Percentiles rank a stretch among this genome's conserved stretches.
These are phyloP conservation scores for Termitomyces eurrhizus DNA, from an alignment of 768 basidiomycete species.

Conservation along the genomic window DNA sequence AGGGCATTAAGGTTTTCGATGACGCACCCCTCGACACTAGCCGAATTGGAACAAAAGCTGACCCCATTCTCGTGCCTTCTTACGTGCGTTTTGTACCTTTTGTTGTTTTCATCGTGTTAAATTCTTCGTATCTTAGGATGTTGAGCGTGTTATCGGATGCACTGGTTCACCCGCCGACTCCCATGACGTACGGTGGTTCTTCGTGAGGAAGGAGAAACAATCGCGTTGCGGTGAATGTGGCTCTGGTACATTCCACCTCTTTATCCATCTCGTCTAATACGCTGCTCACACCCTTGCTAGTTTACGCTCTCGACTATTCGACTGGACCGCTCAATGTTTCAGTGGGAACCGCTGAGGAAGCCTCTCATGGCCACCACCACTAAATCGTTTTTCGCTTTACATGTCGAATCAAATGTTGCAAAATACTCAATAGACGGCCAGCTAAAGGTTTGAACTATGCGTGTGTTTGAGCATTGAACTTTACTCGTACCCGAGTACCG, in stretches of 20 bases:
- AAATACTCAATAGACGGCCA: conserved; percentile 1
- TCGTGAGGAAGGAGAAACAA: conserved; percentile 56
- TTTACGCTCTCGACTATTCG: conserved; percentile 64
- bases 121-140: conserved; percentile 44
- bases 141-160: conserved; percentile 86
- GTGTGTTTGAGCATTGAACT: not conserved
- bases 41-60: conserved; percentile 79
- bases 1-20: conserved; percentile 90
- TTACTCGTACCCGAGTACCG: not conserved
- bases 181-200: conserved; percentile 90
- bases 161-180: conserved; percentile 94
- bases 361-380: conserved; percentile 5
- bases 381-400: conserved; percentile 5
- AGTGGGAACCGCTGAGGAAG: conserved; percentile 3
- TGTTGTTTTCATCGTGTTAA: not conserved
- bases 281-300: conserved; percentile 30
- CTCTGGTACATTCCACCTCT: conserved; percentile 57
- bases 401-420: conserved; percentile 2
- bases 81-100: conserved; percentile 50
- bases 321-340: conserved; percentile 5
- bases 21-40: conserved; percentile 78
- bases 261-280: not conserved
- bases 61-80: conserved; percentile 86
- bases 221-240: conserved; percentile 92
- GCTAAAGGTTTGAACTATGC: not conserved